Evolutionary conservation across 306 rosid species (phyloP).

Genomic region (Betula pendula): DNA sequence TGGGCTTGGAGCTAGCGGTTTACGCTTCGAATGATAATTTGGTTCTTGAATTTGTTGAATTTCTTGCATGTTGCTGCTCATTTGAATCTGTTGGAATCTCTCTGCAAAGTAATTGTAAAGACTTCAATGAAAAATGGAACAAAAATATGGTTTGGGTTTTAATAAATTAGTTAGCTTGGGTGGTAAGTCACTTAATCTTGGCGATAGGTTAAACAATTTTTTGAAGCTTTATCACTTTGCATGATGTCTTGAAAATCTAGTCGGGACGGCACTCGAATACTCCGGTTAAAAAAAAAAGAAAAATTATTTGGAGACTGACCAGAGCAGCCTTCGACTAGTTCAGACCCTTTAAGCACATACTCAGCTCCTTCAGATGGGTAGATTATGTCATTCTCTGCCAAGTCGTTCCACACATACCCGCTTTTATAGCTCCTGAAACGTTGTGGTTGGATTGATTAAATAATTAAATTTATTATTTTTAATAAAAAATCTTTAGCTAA

Average conservation of each 20-base stretch:
- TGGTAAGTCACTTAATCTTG: no score
- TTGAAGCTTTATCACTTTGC: no score
- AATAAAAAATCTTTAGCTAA: no score
- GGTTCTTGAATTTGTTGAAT: conserved; percentile 29
- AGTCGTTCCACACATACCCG: conserved; percentile 88
- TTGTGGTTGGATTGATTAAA: no score
- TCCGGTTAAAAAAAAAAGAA: no score
- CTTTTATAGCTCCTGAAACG: conserved; percentile 71
- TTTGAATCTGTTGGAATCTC: conserved; percentile 51
- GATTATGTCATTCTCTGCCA: conserved; percentile 61
- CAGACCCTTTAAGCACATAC: conserved; percentile 83
- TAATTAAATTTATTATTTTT: no score
- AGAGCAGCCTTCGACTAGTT: conserved; percentile 55
- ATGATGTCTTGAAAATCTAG: no score
- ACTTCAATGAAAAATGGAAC: not conserved
- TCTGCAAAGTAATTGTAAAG: conserved; percentile 33
- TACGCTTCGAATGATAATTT: conserved; percentile 31
- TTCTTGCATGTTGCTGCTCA: conserved; percentile 28
- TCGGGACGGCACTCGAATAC: no score
- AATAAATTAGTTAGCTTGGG: no score
- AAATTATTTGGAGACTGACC: conserved; percentile 29
- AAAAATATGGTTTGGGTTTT: not conserved
- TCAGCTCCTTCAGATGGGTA: conserved; percentile 84
- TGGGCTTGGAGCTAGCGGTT: conserved; percentile 26
- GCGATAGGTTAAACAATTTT: no score